Evolutionary conservation across 1,284 basidiomycete species (phyloP).

Genomic region (Malassezia pachydermatis): DNA sequence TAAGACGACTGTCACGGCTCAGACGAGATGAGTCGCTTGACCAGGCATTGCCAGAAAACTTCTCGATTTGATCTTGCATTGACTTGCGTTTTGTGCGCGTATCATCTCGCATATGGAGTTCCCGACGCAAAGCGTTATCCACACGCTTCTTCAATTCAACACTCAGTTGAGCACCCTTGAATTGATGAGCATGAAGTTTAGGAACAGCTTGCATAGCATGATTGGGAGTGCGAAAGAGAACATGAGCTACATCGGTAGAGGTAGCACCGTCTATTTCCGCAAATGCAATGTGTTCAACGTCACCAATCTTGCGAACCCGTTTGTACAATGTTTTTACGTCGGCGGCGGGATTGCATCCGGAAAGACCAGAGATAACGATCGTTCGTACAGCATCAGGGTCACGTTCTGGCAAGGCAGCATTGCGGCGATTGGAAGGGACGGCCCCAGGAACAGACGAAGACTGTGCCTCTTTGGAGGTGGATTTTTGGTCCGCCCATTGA

Average conservation of each 20-base stretch:
- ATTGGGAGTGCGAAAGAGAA: slow-evolving; percentile 63
- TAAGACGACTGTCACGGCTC: slow-evolving; percentile 67
- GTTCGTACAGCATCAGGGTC: slow-evolving; percentile 41
- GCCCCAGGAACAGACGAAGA: background rate
- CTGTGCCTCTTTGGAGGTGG: slow-evolving; percentile 14
- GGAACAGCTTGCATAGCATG: slow-evolving; percentile 63
- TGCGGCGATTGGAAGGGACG: background rate
- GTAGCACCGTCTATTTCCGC: slow-evolving; percentile 2
- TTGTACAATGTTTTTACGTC: slow-evolving; percentile 44
- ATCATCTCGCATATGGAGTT: slow-evolving; percentile 50
- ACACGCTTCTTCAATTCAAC: slow-evolving; percentile 82
- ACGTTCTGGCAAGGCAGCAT: slow-evolving; percentile 25
- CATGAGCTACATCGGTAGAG: slow-evolving; percentile 54
- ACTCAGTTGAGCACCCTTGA: slow-evolving; percentile 75
- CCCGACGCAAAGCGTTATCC: slow-evolving; percentile 55
- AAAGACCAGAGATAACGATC: slow-evolving; percentile 37
- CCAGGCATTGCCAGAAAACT: slow-evolving; percentile 26
- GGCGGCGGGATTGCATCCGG: slow-evolving; percentile 27
- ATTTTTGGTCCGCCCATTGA: slow-evolving; percentile 32
- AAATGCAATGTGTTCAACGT: slow-evolving; percentile 42
- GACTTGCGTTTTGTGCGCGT: slow-evolving; percentile 49
- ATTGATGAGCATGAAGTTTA: slow-evolving; percentile 85
- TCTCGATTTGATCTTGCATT: slow-evolving; percentile 46
- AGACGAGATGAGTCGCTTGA: slow-evolving; percentile 43
- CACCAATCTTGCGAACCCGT: slow-evolving; percentile 41